Evolutionary conservation across 176 grass and related monocot genomes (phyloP).

Genomic region (Luzula sylvatica): DNA sequence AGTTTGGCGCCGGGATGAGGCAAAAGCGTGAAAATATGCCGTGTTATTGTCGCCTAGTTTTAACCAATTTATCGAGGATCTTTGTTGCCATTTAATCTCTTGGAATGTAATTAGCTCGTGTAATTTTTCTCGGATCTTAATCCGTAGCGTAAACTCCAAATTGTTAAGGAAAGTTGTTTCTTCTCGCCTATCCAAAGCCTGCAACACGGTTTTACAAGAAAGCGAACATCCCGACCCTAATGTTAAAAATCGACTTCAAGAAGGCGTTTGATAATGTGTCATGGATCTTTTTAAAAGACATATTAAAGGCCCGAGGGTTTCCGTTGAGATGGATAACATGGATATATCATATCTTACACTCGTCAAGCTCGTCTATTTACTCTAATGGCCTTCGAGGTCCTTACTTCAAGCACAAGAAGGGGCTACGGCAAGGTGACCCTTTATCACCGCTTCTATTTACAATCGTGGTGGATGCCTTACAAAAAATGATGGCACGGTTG

Average conservation of each 20-base stretch:
- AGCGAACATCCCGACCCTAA: no score
- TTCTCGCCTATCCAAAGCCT: no score
- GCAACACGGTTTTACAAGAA: no score
- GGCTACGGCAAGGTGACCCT: background rate
- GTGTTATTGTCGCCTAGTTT: no score
- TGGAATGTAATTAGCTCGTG: no score
- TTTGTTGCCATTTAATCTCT: no score
- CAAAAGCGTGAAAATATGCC: no score
- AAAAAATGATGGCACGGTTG: background rate
- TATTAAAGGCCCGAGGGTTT: background rate
- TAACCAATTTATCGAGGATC: no score
- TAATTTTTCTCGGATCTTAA: no score
- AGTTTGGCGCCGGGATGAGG: no score
- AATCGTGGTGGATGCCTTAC: background rate
- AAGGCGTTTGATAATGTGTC: background rate
- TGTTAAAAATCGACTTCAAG: background rate
- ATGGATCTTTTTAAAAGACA: background rate
- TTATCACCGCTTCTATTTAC: background rate
- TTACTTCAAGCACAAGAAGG: background rate
- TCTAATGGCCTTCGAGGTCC: background rate
- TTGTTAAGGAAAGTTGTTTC: no score
- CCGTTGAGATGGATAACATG: background rate
- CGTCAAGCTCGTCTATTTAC: background rate
- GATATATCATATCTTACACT: background rate
- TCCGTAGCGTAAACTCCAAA: no score